Percentiles rank a stretch among this genome's conserved stretches.
phyloP scores from a whole-genome alignment of 108 stramenopile species.

The Cyclotella sp. region DNA sequence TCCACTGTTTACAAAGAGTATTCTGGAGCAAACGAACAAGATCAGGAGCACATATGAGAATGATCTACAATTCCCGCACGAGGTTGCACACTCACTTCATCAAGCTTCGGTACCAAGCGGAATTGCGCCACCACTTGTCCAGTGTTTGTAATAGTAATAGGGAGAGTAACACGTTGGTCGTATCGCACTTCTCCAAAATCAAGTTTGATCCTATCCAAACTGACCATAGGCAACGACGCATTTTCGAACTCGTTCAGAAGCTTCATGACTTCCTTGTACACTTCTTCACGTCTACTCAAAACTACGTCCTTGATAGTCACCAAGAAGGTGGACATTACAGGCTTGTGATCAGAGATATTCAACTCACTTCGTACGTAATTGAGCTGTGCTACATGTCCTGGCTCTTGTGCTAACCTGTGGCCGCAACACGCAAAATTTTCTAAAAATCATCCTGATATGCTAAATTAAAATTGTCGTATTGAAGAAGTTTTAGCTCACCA shows the following conservation, averaged over 20 bases:
- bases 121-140: constrained; percentile 89
- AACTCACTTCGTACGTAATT: constrained; percentile 87
- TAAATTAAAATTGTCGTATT: not conserved
- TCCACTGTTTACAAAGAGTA: constrained; percentile 89
- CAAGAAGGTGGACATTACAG: constrained; percentile 90
- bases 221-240: constrained; percentile 84
- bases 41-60: not conserved
- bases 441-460: not conserved
- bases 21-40: constrained; percentile 43
- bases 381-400: constrained; percentile 79
- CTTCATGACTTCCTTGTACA: constrained; percentile 84
- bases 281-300: constrained; percentile 63
- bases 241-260: constrained; percentile 87
- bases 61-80: not conserved
- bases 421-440: not conserved
- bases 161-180: constrained; percentile 66
- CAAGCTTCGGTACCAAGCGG: constrained; percentile 93
- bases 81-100: constrained; percentile 67
- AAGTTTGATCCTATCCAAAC: constrained; percentile 73
- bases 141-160: constrained; percentile 85
- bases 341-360: constrained; percentile 97
- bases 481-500: constrained; percentile 57
- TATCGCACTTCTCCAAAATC: constrained; percentile 86
- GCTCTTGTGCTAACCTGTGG: constrained; percentile 71
- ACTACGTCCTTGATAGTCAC: constrained; percentile 87